phyloP scores from a whole-genome alignment of 1,284 basidiomycete species.

The Singerocomus rubriflavus region DNA sequence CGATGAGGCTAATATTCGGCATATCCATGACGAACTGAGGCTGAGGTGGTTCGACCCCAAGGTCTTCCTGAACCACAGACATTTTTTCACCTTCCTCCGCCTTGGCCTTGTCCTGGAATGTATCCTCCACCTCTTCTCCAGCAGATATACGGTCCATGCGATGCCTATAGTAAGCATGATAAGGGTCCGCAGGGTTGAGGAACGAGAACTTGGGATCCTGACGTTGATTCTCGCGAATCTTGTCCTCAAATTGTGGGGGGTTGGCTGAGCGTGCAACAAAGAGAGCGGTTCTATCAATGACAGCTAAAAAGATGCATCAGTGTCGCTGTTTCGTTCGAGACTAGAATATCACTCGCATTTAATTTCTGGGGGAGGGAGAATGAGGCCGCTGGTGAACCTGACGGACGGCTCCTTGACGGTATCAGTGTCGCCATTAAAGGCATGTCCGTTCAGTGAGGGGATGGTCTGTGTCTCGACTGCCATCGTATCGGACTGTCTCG shows the following conservation, averaged over 20 bases:
- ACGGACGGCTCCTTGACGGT: slow-evolving; percentile 41
- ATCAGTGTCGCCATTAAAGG: slow-evolving; percentile 38
- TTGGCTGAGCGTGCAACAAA: slow-evolving; percentile 91
- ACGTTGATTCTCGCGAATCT: slow-evolving; percentile 92
- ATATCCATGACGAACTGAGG: slow-evolving; percentile 87
- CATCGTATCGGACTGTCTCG: slow-evolving; percentile 34
- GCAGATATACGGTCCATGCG: slow-evolving; percentile 75
- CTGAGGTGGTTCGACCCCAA: slow-evolving; percentile 78
- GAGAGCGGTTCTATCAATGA: slow-evolving; percentile 95
- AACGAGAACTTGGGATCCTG: slow-evolving; percentile 96
- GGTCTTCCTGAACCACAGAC: slow-evolving; percentile 42
- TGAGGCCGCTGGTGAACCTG: slow-evolving; percentile 78
- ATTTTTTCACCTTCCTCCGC: slow-evolving; percentile 37
- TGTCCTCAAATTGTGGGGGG: slow-evolving; percentile 88
- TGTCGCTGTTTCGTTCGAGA: neutral
- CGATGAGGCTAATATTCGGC: slow-evolving; percentile 86
- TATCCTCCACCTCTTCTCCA: slow-evolving; percentile 71
- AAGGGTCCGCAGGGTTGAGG: slow-evolving; percentile 91
- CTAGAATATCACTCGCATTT: slow-evolving; percentile 59
- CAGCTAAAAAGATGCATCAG: slow-evolving; percentile 49
- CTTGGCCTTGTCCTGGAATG: slow-evolving; percentile 45
- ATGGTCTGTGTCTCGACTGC: slow-evolving; percentile 40
- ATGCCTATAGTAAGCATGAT: slow-evolving; percentile 95
- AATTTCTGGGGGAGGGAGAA: slow-evolving; percentile 90
- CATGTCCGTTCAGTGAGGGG: slow-evolving; percentile 37